Evolutionary conservation across 2,329 filamentous ascomycete genomes (phyloP), one percentile per base, ranked within the genome.

Genomic region (Helicocarpus griseus): DNA sequence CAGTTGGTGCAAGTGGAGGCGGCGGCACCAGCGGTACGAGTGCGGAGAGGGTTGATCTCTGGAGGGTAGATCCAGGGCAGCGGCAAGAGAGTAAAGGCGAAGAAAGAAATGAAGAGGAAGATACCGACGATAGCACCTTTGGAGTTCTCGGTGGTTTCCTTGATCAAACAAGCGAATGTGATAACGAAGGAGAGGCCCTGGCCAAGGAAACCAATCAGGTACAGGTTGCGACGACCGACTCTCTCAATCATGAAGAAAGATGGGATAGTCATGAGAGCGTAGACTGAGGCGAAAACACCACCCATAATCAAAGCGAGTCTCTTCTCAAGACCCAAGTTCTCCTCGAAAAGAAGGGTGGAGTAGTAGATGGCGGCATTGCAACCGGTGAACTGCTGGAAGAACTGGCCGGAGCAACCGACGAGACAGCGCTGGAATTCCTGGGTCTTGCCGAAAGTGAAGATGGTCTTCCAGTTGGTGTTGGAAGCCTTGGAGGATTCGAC

Each of bases 101-200:
- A 85, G 49, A 78, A 80, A 3, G 80, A 79, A 54, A 83, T 83
- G 65, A 82, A 85, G 5, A 77, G 76, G 65, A 85, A 85, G 14
- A 84, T 24, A 81, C 60, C 58, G 2, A 62, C 53, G 3, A 57
- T 56, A 14, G 60, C 58, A 36, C 61, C 60, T 45, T 60, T 61
- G 9, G 59, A 57, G 8, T 54, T 45, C 8, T 48, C 48, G 0
- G 41, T 17, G 11, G 31, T 51, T 3, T 48, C 55, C 1, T 54
- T 54, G 28, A 63, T 57, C 43, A 62, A 50, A 11, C 60, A 63
- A 17, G 50, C 58, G 22, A 63, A 58, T n/a, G 53, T 58, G 19
- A 63, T 51, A 8, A 60, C 44, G 54, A 61, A 57, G 22, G 54
- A 56, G 11, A 61, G 55, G 50, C 68, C 56, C 22, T 66, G 65